Percentiles rank a stretch among this genome's conserved stretches.
phyloP scores from a whole-genome alignment of 345 rosid genomes.

The Draba incana region DNA sequence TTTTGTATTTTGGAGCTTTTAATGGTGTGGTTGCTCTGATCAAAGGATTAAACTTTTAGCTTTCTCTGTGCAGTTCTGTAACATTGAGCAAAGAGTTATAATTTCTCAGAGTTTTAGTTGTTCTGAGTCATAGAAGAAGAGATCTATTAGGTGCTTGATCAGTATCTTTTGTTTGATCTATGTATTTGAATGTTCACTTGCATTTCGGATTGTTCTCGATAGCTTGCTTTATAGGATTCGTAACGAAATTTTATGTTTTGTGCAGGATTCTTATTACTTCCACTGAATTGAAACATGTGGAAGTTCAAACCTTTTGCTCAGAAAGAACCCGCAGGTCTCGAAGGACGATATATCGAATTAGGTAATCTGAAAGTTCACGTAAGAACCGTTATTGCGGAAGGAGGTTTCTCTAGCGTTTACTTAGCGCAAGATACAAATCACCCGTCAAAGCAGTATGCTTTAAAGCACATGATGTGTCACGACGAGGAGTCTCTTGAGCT shows the following conservation, averaged over 20 bases:
- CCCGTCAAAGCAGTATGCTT: slow-evolving; percentile 80
- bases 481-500: slow-evolving; percentile 80
- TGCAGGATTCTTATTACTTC: slow-evolving; percentile 43
- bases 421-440: slow-evolving; percentile 73
- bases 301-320: slow-evolving; percentile 84
- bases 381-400: slow-evolving; percentile 80
- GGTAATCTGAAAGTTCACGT: slow-evolving; percentile 81
- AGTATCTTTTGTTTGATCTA: background rate
- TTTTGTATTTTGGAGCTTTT: slow-evolving; percentile 11
- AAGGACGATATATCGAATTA: slow-evolving; percentile 83
- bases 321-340: slow-evolving; percentile 86
- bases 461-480: slow-evolving; percentile 95
- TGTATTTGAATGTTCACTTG: slow-evolving; percentile 3
- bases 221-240: background rate
- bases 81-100: background rate
- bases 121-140: background rate
- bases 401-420: slow-evolving; percentile 96
- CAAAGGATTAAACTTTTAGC: slow-evolving; percentile 14
- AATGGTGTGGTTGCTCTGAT: slow-evolving; percentile 15
- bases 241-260: background rate
- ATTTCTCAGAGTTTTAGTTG: background rate
- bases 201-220: background rate
- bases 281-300: slow-evolving; percentile 65
- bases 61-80: background rate
- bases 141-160: slow-evolving; percentile 17